Conservation (phyloP, 2,329 filamentous ascomycete species). For the Simplicillium aogashimaense region DNA sequence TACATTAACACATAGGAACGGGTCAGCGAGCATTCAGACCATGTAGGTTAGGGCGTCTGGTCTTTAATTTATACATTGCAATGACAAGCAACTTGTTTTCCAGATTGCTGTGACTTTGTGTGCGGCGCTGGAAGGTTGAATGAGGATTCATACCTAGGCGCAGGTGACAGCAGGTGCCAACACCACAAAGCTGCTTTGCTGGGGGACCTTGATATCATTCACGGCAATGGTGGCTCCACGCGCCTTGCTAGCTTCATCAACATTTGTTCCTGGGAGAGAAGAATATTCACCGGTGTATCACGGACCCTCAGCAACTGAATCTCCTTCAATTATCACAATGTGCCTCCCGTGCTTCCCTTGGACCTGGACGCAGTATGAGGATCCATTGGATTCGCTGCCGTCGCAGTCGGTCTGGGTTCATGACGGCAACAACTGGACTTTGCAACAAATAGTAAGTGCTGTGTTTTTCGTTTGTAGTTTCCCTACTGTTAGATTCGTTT, state of each 20-base stretch:
- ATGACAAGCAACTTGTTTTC: conserved; percentile 9
- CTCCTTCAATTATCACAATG: conserved; percentile 23
- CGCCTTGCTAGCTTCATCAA: too few species aligned
- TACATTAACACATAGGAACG: conserved; percentile 35
- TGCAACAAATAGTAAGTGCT: conserved; percentile 28
- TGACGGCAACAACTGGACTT: conserved; percentile 22
- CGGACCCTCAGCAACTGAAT: background rate
- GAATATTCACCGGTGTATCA: background rate
- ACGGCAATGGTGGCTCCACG: too few species aligned
- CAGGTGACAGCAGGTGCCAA: too few species aligned
- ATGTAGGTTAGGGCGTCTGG: conserved; percentile 24
- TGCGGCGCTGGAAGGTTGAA: too few species aligned
- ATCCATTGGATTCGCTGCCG: conserved; percentile 24
- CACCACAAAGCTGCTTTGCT: too few species aligned
- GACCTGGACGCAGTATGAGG: conserved; percentile 38
- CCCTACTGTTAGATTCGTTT: conserved; percentile 6
- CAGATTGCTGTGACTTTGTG: background rate
- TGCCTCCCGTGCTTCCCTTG: conserved; percentile 44
- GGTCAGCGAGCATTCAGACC: conserved; percentile 36
- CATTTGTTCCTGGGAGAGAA: too few species aligned
- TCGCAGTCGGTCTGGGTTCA: conserved; percentile 32
- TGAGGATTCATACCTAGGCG: too few species aligned
- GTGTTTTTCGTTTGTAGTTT: conserved; percentile 1
- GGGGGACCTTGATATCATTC: too few species aligned
- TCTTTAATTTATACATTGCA: conserved; percentile 17